Base-by-base conservation (phyloP, 768 basidiomycete genomes). In the Rhodotorula sphaerocarpa region DNA sequence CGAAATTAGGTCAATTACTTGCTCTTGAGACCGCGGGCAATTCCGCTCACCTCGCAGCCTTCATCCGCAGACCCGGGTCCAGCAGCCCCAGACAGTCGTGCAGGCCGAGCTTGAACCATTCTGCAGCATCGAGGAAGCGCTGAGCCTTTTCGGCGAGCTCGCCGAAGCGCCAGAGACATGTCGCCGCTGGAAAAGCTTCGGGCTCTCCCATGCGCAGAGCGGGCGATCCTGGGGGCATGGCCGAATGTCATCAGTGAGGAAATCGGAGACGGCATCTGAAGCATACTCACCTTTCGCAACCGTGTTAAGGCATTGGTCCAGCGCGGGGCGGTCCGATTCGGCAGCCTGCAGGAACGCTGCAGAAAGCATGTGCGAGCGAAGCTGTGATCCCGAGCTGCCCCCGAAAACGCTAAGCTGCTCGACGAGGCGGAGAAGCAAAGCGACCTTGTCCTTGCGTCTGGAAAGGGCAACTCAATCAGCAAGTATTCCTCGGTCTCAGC, bases 141-240 rank as follows among this genome's bases (percentile, higher is more conserved):
- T 20, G 33, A 3, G 52, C 43, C 15, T 18, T 7, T 14, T 43
- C 28, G 5, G 50, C 50, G 50, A 52, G 43, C 41, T 59, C 58
- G 23, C 50, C 58, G 15, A n/a, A 30, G 1, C 50, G 50, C 58
- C 58, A 59, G 44, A 59, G 18, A 51, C 44, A 59, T 20, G 51
- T 53, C 14, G 33, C 44, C 41, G n/a, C 34, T 25, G 50, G n/a
- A 51, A 59, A 59, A 5, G 58, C 51, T 15, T 42, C 21, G 16
- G 42, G 27, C 0, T 36, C 18, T 7, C 31, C 21, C 10, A 59
- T 50, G 3, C 20, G 36, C 20, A n/a, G n/a, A 6, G 7, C 36
- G 25, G 48, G 57, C 27, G 28, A 4, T 18, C 18, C 57, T 48
- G 28, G n/a, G n/a, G n/a, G n/a, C n/a, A n/a, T n/a, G n/a, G n/a